Evolutionary conservation across 129 eudicot genomes (phyloP), one percentile per base, ranked within the genome.

Genomic region (Pseudognaphalium luteoalbum): DNA sequence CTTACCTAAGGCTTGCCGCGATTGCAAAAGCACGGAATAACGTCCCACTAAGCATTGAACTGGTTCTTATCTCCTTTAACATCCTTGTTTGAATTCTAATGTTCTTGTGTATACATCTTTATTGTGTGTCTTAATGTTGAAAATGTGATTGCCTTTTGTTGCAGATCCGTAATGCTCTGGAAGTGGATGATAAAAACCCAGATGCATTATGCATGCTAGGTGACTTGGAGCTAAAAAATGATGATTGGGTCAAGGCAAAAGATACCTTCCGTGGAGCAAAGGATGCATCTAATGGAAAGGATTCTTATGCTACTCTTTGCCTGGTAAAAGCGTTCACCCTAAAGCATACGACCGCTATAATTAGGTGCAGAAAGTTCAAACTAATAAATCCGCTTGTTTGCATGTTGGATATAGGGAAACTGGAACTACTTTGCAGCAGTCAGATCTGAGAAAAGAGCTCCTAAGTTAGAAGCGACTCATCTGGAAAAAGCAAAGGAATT

Each of bases 191-290:
- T n/a, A 94, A 94, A 86, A 87, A 87, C 74, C 91, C 95, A 4
- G 88, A 89, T 86, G 97, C 97, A 74, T 82, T 94, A 70, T 74
- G 91, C 58, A 88, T 94, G 93, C 90, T 91, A 63, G 98, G 98
- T 78, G 96, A 89, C 75, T 86, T 94, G 84, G 98, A 94, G 83
- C 98, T 94, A 76, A 94, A 94, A 83, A 94, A 94, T 51, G 97
- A 91, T 83, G 98, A 94, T 60, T 94, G 98, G 98, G 90, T 94
- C 76, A 94, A 88, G 81, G 98, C 98, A 69, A 94, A 94, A 84
- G 98, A 91, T 71, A 94, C 98, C 8, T 94, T 94, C 66, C 92
- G 92, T 70, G 87, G 93, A 42, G 98, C 98, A 68, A 91, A 86
- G 76, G 98, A 93, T 68, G 89, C 93, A 60, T 80, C 91, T 73